Evolutionary conservation across 2,329 filamentous ascomycete genomes (phyloP), one percentile per base, ranked within the genome.

Genomic region (Cladosporium sp.): DNA sequence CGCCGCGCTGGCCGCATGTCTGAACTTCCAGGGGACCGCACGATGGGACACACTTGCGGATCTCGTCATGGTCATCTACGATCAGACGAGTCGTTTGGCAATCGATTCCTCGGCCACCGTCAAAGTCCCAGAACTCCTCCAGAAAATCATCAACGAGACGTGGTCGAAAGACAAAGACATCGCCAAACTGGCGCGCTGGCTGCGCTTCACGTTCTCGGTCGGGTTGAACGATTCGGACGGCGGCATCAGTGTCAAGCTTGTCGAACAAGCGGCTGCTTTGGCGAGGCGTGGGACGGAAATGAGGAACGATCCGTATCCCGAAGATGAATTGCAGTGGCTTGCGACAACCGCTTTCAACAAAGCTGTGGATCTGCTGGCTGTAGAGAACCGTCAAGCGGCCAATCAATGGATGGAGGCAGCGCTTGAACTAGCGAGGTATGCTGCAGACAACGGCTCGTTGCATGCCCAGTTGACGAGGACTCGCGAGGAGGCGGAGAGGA

Each of bases 281-380:
- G 85, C 86, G 7, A 81, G 80, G 2, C 61, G 47, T 34, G 71
- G 71, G 3, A 65, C 66, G 10, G 59, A 70, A 14, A 67, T 67
- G 36, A 68, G 69, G 24, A 67, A 69, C 14, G 68, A 72, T 8
- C 75, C 78, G 0, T 92, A 92, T 73, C 90, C 91, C 0, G 72
- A 79, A 0, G 83, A 85, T 3, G 92, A 95, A 73, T 78, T 93
- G 1, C 88, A 92, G 72, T 95, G 90, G 89, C 84, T 95, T n/a
- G 86, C 87, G 0, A 86, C 86, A 0, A 87, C 84, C 6, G 80
- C 86, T 0, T 92, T 90, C 76, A 93, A 93, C 70, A 87, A 88
- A 67, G 88, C 86, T 0, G 81, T 92, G 5, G 90, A 93, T 71
- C 82, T 86, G n/a, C 88, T 87, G 71, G 82, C 84, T 14, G 80